Evolutionary conservation across 108 stramenopile genomes (phyloP).

Genomic region (Pseudonitzschia multiseries): DNA sequence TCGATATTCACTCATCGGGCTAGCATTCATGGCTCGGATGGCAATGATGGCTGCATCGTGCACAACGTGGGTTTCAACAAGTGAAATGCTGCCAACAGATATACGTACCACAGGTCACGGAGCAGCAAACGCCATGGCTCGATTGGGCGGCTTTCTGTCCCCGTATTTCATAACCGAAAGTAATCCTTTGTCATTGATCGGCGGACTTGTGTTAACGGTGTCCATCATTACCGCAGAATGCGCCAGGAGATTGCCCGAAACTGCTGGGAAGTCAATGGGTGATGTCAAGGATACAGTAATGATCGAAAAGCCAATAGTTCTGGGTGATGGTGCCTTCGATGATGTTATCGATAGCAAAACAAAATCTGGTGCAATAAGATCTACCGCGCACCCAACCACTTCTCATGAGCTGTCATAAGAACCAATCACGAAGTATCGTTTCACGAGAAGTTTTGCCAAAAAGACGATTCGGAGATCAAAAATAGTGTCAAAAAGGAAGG

Average conservation of each 20-base stretch:
- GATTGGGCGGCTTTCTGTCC: constrained; percentile 48
- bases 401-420: no score
- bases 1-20: constrained; percentile 4
- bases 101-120: constrained; percentile 70
- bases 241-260: constrained; percentile 6
- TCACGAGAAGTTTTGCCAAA: no score
- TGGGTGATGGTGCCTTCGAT: not conserved
- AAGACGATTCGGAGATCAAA: no score
- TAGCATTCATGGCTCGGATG: constrained; percentile 44
- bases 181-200: constrained; percentile 1
- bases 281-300: not conserved
- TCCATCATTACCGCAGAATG: constrained; percentile 13
- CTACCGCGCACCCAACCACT: no score
- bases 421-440: no score
- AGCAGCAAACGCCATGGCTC: constrained; percentile 64
- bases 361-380: no score
- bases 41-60: constrained; percentile 44
- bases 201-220: not conserved
- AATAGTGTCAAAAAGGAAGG: no score
- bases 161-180: constrained; percentile 28
- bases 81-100: constrained; percentile 55
- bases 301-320: not conserved
- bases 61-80: constrained; percentile 49
- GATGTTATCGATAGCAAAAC: no score
- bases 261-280: constrained; percentile 16